Base-by-base conservation (phyloP, 208 protist species). In the Crithidia expoeki region DNA sequence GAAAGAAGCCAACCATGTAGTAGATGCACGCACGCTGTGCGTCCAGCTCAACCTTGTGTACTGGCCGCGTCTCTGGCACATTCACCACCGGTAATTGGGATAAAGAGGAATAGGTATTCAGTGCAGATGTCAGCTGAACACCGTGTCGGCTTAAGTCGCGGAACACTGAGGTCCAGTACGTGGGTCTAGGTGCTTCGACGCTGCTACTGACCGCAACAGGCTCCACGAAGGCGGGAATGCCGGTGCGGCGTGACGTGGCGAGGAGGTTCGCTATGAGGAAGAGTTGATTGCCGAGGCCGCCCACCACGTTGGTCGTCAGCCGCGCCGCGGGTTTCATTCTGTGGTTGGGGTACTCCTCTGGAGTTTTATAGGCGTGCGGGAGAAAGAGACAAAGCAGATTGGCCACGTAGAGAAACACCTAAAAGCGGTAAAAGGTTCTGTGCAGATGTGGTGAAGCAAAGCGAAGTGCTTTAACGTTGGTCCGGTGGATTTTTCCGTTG, bases 211-310 rank as follows among this genome's bases (percentile, higher is more conserved):
- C 67, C n/a, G 74, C 28, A 9, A 69, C 28, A 9, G 71, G 76
- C 14, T 65, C 81, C 4, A 94, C 33, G 7, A 83, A 75, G 7
- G 88, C 79, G 19, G 78, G 65, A 1, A 92, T 49, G 32, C 62
- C 27, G 46, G 76, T 86, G 12, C 91, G 85, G 25, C 46, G 65
- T 23, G 89, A 58, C 0, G 88, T 93, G 27, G 91, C 88, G 14
- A 96, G 44, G 1, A 94, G 75, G 47, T 94, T 96, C 0, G 91
- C 86, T 12, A 94, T 46, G 21, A 96, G 83, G 56, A 96, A 96
- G 21, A 96, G 76, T 42, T 96, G 91, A 51, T 96, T 96, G 30
- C 91, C 91, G 0, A 96, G 63, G 19, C 91, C 91, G 30, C 91
- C 91, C 10, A 96, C 86, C 0, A 96, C 71, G 59, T 93, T 95